Evolutionary conservation across 495 filamentous ascomycete genomes (phyloP), one percentile per base, ranked within the genome.

Genomic region (Neurospora discreta): DNA sequence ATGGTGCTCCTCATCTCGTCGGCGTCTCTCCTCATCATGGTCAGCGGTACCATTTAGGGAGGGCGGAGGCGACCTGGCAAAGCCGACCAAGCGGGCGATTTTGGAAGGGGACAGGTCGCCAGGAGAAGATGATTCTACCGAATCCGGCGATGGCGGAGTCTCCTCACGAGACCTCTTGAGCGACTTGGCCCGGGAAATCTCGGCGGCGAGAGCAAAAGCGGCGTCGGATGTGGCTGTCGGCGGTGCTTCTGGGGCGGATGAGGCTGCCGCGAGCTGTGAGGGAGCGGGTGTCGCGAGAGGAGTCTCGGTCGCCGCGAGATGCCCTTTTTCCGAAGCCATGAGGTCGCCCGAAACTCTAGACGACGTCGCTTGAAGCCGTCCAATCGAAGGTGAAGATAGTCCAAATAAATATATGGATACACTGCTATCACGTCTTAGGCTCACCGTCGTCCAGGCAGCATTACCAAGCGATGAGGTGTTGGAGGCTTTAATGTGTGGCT

Each of bases 31-130:
- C 67, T 89, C 88, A 68, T 85, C 86, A 70, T 88, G 73, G 38
- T 84, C 87, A 65, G 84, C 85, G n/a, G 85, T 86, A 42, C 83
- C 87, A 13, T 87, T 89, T 41, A 88, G 60, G 30, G 52, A 60
- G 13, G 72, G 79, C 39, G 80, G 77, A 10, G 81, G 78, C 18
- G 84, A 73, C 58, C 87, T 82, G 18, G 89, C 83, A 16, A 84
- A 81, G 46, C 80, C 73, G 71, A 78, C 80, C 70, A 86, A 81
- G 33, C 83, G 81, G 39, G 86, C 86, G 42, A 85, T 81, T 74
- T 89, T 87, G 40, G 86, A 81, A 11, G 85, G 85, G 23, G 86
- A 86, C 9, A 82, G 73, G 26, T 84, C 80, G 72, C 81, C 79
- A 11, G 78, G 73, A 72, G 81, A 73, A 40, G 80, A 75, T 41